A percentile compares a stretch with the other conserved stretches of the same genome.
These are phyloP conservation scores for Dryas drummondii DNA, from an alignment of 306 rosid genomes.

Conservation along the genomic window DNA sequence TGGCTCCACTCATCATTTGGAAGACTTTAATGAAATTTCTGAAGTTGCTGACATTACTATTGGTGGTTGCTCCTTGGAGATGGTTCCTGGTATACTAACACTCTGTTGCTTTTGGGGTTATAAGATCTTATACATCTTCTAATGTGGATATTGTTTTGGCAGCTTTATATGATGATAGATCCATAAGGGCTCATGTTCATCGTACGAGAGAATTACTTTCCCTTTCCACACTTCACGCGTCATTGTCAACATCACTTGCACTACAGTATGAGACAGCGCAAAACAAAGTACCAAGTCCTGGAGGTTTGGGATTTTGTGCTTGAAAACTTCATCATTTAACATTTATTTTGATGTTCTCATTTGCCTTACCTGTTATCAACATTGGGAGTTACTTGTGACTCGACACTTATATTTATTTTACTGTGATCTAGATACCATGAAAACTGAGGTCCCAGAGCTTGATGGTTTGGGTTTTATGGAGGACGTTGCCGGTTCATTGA, in stretches of 20 bases:
- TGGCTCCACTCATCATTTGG: constrained; percentile 76
- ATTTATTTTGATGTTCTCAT: constrained; percentile 11
- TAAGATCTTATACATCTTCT: constrained; percentile 31
- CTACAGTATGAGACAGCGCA: constrained; percentile 73
- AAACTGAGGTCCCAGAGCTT: constrained; percentile 76
- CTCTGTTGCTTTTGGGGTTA: constrained; percentile 5
- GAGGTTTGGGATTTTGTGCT: constrained; percentile 49
- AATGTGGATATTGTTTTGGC: constrained; percentile 39
- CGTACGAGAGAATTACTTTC: constrained; percentile 93
- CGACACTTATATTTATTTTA: constrained; percentile 34
- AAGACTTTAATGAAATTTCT: constrained; percentile 92
- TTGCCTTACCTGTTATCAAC: constrained; percentile 9
- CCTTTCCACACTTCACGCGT: constrained; percentile 86
- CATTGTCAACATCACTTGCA: constrained; percentile 95
- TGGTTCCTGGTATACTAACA: constrained; percentile 78
- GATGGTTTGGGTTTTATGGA: constrained; percentile 97
- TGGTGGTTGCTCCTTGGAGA: constrained; percentile 97
- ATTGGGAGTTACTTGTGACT: constrained; percentile 4
- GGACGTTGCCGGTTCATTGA: constrained; percentile 81
- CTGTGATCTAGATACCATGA: constrained; percentile 45
- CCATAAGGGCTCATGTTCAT: constrained; percentile 95
- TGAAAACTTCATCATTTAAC: background rate
- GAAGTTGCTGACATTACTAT: constrained; percentile 96
- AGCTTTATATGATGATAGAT: constrained; percentile 99
- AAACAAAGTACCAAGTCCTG: constrained; percentile 63